Evolutionary conservation across 78 protist species (phyloP), one percentile per base, ranked within the genome.

Genomic region (Protostelium mycophagum): DNA sequence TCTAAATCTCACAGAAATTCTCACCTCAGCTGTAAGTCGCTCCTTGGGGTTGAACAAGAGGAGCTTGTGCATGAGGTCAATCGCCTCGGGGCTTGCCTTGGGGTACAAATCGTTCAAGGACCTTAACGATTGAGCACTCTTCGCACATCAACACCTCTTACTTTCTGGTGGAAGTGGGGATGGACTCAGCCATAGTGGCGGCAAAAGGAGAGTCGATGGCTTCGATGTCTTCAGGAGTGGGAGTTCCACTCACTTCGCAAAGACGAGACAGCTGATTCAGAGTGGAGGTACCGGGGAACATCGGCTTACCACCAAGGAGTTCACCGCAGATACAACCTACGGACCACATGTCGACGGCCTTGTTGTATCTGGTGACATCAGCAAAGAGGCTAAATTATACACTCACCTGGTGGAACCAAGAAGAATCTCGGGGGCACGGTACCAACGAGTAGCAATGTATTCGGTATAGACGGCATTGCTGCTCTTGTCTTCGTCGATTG

Each of bases 401-500:
- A 16, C 73, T 25, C 16, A 51, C 29, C 5, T 34, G n/a, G 96
- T 91, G 37, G 99, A 97, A 1, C 99, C 99, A n/a, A 98, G 93
- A 0, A 98, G 93, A 51, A 99, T 98, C 87, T 99, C 99, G 1
- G 99, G 99, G 9, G 99, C 99, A 36, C 99, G 88, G 84, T 96
- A 96, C 96, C 96, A 97, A 1, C 98, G 88, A 0, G 99, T 98
- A 10, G 99, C 99, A 0, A 99, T 98, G 94, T 98, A 99, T 90
- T 98, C 99, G 35, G 99, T 98, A n/a, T 97, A 87, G 0, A 97
- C 97, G 29, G 98, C 97, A 39, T 92, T 94, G 31, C 37, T 87
- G 35, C 63, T 9, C 31, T 35, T 83, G 85, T 88, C 96, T 63
- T 86, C 86, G 36, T 88, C 95, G 38, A 91, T 86, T 29, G 90